Percentiles rank a stretch among this genome's conserved stretches.
Evolutionary conservation across 495 filamentous ascomycete genomes (phyloP).

Genomic region (Tuber umbilicatum): DNA sequence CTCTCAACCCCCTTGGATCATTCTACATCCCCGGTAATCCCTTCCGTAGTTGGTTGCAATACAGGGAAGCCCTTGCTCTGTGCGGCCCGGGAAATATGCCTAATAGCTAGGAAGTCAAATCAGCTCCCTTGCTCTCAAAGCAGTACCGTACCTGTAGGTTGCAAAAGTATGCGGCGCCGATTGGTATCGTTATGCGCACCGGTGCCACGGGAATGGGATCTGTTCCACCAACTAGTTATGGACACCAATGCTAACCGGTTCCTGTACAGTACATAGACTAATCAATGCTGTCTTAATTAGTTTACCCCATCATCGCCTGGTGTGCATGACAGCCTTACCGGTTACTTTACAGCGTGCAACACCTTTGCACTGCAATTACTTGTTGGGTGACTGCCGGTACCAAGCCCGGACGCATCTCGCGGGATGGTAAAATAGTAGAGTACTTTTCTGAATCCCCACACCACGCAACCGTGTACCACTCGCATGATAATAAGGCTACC

Average conservation of each 20-base stretch:
- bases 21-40: not conserved
- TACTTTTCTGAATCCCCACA: not conserved
- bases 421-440: not conserved
- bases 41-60: not conserved
- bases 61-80: not conserved
- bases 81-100: not conserved
- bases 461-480: not conserved
- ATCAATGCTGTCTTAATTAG: not conserved
- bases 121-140: not conserved
- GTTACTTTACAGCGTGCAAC: not conserved
- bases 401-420: not conserved
- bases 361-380: not conserved
- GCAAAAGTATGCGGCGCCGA: no score
- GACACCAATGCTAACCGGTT: not conserved
- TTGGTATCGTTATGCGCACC: not conserved
- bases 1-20: not conserved
- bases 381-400: not conserved
- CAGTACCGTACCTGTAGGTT: no score
- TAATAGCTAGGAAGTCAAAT: not conserved
- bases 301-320: not conserved
- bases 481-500: not conserved
- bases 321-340: not conserved
- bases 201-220: not conserved
- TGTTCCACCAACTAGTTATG: not conserved
- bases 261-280: not conserved